Base-by-base conservation (phyloP, 164 flowering plant species). In the Cinnamomum chago region DNA sequence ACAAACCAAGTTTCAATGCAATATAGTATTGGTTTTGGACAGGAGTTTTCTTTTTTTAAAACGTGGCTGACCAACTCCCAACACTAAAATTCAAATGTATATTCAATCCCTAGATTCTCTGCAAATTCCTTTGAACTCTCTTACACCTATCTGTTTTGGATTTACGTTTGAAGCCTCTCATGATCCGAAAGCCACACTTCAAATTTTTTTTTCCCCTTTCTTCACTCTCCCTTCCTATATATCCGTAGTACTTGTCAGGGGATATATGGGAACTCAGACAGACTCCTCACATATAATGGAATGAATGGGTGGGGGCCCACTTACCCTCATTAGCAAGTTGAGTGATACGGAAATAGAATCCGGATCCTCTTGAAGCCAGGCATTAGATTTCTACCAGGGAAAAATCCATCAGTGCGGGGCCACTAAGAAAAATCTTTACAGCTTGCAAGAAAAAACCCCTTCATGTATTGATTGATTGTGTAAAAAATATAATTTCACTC, bases 171-270 rank as follows among this genome's bases (percentile, higher is more conserved):
- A 55, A 73, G 76, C 70, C 76, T 70, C 88, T 86, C 86, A 83
- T 84, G 91, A 87, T 90, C 90, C 89, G 76, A 86, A 86, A 84
- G 81, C 83, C 73, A 89, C 74, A 83, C 47, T 82, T 88, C 88
- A 90, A 86, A 86, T 89, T 87, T 83, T 86, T 86, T 89, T 74
- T 5, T n/a, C 0, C 35, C 35, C 35, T 30, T 30, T 5, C 77
- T 0, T 78, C 83, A 14, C 51, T 22, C 88, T 88, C 92, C 77
- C 72, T 60, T 65, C 58, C 64, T 47, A 30, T 76, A 51, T 68
- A 23, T 65, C 40, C 18, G 23, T 81, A 88, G 90, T 88, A 81
- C 82, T 65, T 90, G 90, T 86, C 98, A 87, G 35, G 73, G 65
- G 47, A 60, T 64, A 58, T 28, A 62, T 51, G 78, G 73, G 60